A percentile compares a stretch with the other conserved stretches of the same genome.
phyloP scores from a whole-genome alignment of 345 rosid species.

The Aegle marmelos region DNA sequence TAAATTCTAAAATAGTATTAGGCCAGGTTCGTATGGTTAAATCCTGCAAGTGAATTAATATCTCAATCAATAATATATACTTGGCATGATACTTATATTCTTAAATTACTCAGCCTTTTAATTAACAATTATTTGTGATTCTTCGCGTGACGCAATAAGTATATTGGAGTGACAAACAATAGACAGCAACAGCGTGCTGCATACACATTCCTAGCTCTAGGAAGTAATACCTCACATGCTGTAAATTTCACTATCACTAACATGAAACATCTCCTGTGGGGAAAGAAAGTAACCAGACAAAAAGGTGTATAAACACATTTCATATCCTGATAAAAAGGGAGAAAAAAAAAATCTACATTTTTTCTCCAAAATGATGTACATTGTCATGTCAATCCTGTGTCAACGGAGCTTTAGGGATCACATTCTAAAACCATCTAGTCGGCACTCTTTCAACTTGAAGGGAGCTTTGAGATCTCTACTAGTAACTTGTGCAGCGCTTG shows the following conservation, averaged over 20 bases:
- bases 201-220: not conserved
- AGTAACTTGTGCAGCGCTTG: conserved; percentile 85
- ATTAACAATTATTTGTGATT: not conserved
- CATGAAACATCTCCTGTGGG: conserved; percentile 10
- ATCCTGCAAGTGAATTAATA: too few species aligned
- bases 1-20: not conserved
- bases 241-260: conserved; percentile 14
- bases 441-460: conserved; percentile 25
- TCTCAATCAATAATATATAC: too few species aligned
- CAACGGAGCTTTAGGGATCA: not conserved
- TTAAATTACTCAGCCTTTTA: not conserved
- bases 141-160: not conserved
- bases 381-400: conserved; percentile 10
- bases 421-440: not conserved
- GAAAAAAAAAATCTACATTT: not conserved
- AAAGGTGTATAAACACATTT: conserved; percentile 11
- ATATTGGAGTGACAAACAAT: too few species aligned
- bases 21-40: not conserved
- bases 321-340: not conserved
- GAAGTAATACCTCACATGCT: not conserved
- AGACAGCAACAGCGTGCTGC: too few species aligned
- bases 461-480: conserved; percentile 71
- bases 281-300: not conserved
- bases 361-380: conserved; percentile 14
- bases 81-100: too few species aligned